These are phyloP conservation scores for Arxiozyma heterogenica DNA, from an alignment of 1,139 yeast species.

Conservation along the genomic window DNA sequence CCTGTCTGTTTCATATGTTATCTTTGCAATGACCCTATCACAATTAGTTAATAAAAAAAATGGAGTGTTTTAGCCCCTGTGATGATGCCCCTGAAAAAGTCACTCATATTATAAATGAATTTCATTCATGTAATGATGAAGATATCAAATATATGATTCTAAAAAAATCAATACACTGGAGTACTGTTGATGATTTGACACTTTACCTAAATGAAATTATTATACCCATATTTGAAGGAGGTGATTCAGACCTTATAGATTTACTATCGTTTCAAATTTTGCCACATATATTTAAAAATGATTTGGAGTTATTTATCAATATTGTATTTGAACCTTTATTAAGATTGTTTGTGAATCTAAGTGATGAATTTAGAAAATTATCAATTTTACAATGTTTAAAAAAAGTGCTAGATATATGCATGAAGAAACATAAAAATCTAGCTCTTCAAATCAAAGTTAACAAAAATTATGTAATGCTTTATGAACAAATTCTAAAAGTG, in stretches of 20 bases:
- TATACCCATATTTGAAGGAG: slow-evolving; percentile 17
- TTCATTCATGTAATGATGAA: slow-evolving; percentile 14
- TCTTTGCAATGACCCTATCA: too few relatives aligned
- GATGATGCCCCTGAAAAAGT: slow-evolving; percentile 4
- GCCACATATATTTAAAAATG: slow-evolving; percentile 8
- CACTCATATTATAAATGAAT: slow-evolving; percentile 11
- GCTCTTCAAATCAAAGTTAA: not conserved
- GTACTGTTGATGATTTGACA: slow-evolving; percentile 11
- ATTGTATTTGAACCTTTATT: not conserved
- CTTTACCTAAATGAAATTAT: slow-evolving; percentile 12
- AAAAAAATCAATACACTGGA: slow-evolving; percentile 11
- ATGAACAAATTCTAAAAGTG: not conserved
- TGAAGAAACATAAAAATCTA: not conserved
- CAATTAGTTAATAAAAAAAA: not conserved
- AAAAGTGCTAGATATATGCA: not conserved
- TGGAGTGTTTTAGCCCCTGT: slow-evolving; percentile 2
- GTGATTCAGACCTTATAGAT: slow-evolving; percentile 14
- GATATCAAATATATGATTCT: slow-evolving; percentile 23
- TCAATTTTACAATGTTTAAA: not conserved
- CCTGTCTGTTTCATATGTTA: too few relatives aligned
- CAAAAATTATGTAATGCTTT: not conserved
- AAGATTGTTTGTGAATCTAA: not conserved
- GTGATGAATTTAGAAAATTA: not conserved
- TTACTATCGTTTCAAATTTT: slow-evolving; percentile 15
- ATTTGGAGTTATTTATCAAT: slow-evolving; percentile 1